phyloP scores from a whole-genome alignment of 2,329 filamentous ascomycete species.

The Penicillium hesseltinei region DNA sequence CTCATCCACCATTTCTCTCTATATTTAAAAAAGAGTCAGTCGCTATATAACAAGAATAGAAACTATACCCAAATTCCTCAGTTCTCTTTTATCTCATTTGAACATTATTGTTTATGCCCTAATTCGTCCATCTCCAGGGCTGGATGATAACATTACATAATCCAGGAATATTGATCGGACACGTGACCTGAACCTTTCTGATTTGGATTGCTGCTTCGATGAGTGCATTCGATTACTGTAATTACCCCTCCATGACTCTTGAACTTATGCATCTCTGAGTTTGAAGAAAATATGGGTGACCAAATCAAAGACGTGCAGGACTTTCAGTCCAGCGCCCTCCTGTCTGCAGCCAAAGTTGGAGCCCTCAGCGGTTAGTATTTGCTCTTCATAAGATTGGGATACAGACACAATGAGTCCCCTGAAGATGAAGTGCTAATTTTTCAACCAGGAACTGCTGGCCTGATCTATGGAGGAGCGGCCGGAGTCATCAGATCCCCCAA shows the following conservation, averaged over 20 bases:
- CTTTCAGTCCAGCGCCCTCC: constrained; percentile 21
- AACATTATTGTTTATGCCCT: neutral
- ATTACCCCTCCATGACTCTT: constrained; percentile 2
- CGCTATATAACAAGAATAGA: neutral
- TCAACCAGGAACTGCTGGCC: constrained; percentile 47
- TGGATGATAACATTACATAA: constrained; percentile 13
- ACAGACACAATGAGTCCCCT: neutral
- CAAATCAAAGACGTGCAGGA: constrained; percentile 15
- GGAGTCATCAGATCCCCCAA: constrained; percentile 70
- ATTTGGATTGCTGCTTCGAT: constrained; percentile 1
- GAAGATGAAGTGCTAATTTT: neutral
- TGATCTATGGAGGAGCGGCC: constrained; percentile 64
- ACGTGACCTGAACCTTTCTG: constrained; percentile 12
- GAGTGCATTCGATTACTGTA: neutral
- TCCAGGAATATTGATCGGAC: neutral
- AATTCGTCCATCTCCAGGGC: neutral
- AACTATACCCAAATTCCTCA: neutral
- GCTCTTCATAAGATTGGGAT: constrained; percentile 1
- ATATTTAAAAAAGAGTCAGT: neutral
- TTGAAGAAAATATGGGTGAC: constrained; percentile 30
- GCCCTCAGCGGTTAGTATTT: constrained; percentile 54
- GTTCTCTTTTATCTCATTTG: too few species aligned
- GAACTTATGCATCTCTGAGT: constrained; percentile 7
- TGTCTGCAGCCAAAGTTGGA: constrained; percentile 57
- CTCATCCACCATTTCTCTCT: neutral